These are phyloP conservation scores for Dipteronia sinensis DNA, from an alignment of 345 rosid genomes.

Conservation along the genomic window DNA sequence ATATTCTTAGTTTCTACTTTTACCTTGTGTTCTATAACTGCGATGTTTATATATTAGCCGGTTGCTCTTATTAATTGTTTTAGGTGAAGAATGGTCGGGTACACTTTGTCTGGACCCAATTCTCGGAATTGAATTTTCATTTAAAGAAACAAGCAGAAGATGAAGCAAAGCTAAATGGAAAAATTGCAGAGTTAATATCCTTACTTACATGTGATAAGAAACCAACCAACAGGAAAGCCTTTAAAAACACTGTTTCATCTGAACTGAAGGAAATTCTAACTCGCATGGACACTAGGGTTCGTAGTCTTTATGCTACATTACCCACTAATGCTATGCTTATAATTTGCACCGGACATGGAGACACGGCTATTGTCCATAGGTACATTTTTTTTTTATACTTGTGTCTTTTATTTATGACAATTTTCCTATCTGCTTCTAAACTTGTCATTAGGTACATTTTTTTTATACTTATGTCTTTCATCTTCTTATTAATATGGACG, in stretches of 20 bases:
- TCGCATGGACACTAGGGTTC: constrained; percentile 56
- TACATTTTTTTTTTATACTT: constrained; percentile 21
- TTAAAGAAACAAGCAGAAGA: constrained; percentile 66
- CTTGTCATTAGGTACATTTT: no score
- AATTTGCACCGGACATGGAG: constrained; percentile 97
- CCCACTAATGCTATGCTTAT: constrained; percentile 85
- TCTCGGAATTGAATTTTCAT: constrained; percentile 75
- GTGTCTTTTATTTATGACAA: background rate
- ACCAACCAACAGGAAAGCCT: constrained; percentile 38
- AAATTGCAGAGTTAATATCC: constrained; percentile 78
- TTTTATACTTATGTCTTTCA: background rate
- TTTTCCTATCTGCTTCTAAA: constrained; percentile 1
- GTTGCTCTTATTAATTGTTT: constrained; percentile 20
- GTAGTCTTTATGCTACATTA: constrained; percentile 51
- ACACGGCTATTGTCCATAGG: constrained; percentile 83
- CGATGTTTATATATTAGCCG: background rate
- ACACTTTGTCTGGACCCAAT: constrained; percentile 88
- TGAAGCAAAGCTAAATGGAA: constrained; percentile 56
- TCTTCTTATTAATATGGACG: background rate
- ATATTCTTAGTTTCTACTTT: constrained; percentile 6
- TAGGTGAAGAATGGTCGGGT: constrained; percentile 70
- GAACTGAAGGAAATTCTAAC: constrained; percentile 68
- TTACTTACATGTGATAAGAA: constrained; percentile 69
- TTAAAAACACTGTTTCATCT: constrained; percentile 40
- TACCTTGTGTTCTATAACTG: background rate